Conservation (phyloP, 257 asterid species). For the Jacaranda mimosifolia region DNA sequence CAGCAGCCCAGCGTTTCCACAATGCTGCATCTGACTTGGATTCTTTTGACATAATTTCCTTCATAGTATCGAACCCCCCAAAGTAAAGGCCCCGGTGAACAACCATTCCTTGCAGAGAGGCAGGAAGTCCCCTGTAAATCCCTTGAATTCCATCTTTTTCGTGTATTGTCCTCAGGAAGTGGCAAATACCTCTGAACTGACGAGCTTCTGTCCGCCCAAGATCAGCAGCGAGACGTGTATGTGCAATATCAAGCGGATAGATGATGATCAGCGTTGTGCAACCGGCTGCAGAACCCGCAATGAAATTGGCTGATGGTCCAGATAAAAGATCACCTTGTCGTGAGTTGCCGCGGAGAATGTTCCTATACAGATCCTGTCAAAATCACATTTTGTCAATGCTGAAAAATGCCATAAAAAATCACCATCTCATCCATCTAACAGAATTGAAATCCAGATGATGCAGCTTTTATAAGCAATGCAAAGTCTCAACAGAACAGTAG, state of each 20-base stretch:
- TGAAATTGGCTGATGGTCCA: slow-evolving; percentile 79
- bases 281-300: slow-evolving; percentile 94
- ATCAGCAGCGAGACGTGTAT: slow-evolving; percentile 97
- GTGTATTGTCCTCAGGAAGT: slow-evolving; percentile 69
- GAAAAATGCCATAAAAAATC: not conserved
- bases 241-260: slow-evolving; percentile 96
- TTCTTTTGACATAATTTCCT: slow-evolving; percentile 66
- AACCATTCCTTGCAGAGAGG: slow-evolving; percentile 93
- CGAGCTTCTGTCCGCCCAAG: slow-evolving; percentile 80
- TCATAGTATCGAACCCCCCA: slow-evolving; percentile 87
- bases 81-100: slow-evolving; percentile 91
- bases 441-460: not conserved
- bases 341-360: slow-evolving; percentile 66
- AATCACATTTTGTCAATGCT: slow-evolving; percentile 15
- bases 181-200: slow-evolving; percentile 83
- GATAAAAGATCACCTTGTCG: slow-evolving; percentile 61
- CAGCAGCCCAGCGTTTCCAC: slow-evolving; percentile 94
- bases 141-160: slow-evolving; percentile 78
- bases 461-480: not conserved
- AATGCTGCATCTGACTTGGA: slow-evolving; percentile 62
- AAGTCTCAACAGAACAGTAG: not conserved
- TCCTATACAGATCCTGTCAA: slow-evolving; percentile 80
- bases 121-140: slow-evolving; percentile 87
- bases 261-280: slow-evolving; percentile 86
- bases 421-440: not conserved